phyloP scores from a whole-genome alignment of 768 basidiomycete genomes.

The Vararia minispora region DNA sequence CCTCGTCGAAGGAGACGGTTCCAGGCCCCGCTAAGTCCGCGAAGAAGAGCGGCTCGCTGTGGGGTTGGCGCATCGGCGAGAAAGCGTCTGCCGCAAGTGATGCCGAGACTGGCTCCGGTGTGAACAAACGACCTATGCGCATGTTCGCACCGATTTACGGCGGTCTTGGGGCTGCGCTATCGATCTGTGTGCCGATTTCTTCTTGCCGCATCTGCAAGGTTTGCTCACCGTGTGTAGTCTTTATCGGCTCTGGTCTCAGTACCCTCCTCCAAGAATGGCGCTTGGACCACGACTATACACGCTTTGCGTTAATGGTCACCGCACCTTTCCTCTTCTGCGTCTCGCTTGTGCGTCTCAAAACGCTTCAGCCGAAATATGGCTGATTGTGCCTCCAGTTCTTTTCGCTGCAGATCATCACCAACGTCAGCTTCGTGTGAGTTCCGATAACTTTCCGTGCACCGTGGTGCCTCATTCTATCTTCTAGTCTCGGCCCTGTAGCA shows the following conservation, averaged over 20 bases:
- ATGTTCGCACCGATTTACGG: slow-evolving; percentile 65
- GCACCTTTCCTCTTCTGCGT: slow-evolving; percentile 69
- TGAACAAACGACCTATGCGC: slow-evolving; percentile 26
- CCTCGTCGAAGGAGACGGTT: slow-evolving; percentile 18
- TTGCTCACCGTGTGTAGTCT: slow-evolving; percentile 31
- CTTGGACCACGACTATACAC: slow-evolving; percentile 47
- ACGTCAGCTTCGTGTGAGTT: slow-evolving; percentile 52
- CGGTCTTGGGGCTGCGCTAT: slow-evolving; percentile 56
- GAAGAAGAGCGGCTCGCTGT: slow-evolving; percentile 14
- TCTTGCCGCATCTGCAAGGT: background rate
- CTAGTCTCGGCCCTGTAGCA: slow-evolving; percentile 69
- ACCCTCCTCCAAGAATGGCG: slow-evolving; percentile 56
- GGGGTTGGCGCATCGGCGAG: slow-evolving; percentile 18
- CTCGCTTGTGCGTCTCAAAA: slow-evolving; percentile 41
- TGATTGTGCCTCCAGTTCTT: slow-evolving; percentile 45
- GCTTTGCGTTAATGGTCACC: slow-evolving; percentile 58
- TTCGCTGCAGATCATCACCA: slow-evolving; percentile 54
- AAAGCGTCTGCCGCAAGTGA: slow-evolving; percentile 27
- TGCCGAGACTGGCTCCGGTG: slow-evolving; percentile 36
- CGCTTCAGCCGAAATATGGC: background rate
- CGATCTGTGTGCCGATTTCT: slow-evolving; percentile 39
- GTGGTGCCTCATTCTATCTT: background rate
- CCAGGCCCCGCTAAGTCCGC: slow-evolving; percentile 1
- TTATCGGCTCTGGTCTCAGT: slow-evolving; percentile 49
- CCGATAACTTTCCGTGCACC: slow-evolving; percentile 3